phyloP scores from a whole-genome alignment of 345 rosid species.

The Hibiscus tridactylites region DNA sequence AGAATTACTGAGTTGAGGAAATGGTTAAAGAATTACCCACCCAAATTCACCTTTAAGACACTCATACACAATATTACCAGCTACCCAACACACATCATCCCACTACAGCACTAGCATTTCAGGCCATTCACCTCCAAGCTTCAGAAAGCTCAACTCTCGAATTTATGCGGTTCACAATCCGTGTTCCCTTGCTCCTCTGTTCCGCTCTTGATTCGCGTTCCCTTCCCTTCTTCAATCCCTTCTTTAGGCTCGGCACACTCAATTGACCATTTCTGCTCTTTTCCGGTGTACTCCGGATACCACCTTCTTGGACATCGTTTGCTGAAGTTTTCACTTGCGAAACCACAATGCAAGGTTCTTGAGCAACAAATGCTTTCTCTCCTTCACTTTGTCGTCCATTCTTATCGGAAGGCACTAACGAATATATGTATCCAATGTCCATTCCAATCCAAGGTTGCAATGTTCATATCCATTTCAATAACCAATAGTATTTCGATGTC shows the following conservation, averaged over 20 bases:
- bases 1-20: neutral
- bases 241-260: conserved; percentile 28
- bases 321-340: conserved; percentile 26
- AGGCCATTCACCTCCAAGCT: conserved; percentile 61
- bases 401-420: conserved; percentile 51
- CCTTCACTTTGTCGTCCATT: conserved; percentile 41
- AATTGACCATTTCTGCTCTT: conserved; percentile 22
- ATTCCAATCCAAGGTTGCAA: too few relatives aligned
- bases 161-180: conserved; percentile 41
- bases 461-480: too few relatives aligned
- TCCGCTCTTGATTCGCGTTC: conserved; percentile 21
- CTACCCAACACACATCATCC: conserved; percentile 3
- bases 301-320: conserved; percentile 19
- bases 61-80: neutral
- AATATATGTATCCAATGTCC: too few relatives aligned
- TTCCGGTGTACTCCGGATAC: conserved; percentile 4
- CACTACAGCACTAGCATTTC: neutral
- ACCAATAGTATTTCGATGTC: too few relatives aligned
- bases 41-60: conserved; percentile 1
- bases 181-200: conserved; percentile 31
- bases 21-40: neutral
- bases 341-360: conserved; percentile 26
- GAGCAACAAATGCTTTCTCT: conserved; percentile 19
- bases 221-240: conserved; percentile 25
- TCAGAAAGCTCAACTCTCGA: conserved; percentile 60